A percentile compares a stretch with the other conserved stretches of the same genome.
Evolutionary conservation across 495 filamentous ascomycete species (phyloP).

Genomic region (Rostrohypoxylon terebratum): DNA sequence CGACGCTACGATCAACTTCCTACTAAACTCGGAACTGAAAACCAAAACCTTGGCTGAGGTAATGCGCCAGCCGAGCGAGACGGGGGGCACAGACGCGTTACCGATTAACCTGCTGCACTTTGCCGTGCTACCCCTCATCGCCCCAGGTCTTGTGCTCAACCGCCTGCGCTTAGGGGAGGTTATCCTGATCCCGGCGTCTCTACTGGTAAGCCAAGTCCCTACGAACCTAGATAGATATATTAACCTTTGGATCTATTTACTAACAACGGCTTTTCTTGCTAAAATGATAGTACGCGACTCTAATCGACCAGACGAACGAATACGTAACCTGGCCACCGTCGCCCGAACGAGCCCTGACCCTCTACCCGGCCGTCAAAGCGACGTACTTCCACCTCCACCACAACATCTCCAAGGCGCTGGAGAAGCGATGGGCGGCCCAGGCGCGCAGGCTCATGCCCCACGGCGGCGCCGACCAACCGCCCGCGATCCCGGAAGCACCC

Average conservation of each 20-base stretch:
- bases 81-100: background rate
- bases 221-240: background rate
- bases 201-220: conserved; percentile 48
- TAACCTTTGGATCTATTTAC: background rate
- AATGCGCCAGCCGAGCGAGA: conserved; percentile 3
- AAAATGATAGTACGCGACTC: conserved; percentile 40
- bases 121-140: conserved; percentile 50
- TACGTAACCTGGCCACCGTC: conserved; percentile 75
- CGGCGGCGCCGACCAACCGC: conserved; percentile 50
- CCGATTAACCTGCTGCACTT: conserved; percentile 42
- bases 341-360: conserved; percentile 73
- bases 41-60: background rate
- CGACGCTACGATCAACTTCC: conserved; percentile 43
- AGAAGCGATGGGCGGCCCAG: conserved; percentile 66
- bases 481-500: conserved; percentile 54
- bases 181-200: conserved; percentile 50
- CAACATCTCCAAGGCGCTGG: conserved; percentile 69
- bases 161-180: conserved; percentile 49
- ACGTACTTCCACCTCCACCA: conserved; percentile 75
- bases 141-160: conserved; percentile 54
- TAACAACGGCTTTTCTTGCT: conserved; percentile 5
- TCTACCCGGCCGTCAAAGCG: conserved; percentile 75
- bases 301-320: conserved; percentile 44
- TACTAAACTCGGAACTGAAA: conserved; percentile 28
- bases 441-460: conserved; percentile 28